Evolutionary conservation across 768 basidiomycete genomes (phyloP), one percentile per base, ranked within the genome.

Genomic region (Suillus subaureus): DNA sequence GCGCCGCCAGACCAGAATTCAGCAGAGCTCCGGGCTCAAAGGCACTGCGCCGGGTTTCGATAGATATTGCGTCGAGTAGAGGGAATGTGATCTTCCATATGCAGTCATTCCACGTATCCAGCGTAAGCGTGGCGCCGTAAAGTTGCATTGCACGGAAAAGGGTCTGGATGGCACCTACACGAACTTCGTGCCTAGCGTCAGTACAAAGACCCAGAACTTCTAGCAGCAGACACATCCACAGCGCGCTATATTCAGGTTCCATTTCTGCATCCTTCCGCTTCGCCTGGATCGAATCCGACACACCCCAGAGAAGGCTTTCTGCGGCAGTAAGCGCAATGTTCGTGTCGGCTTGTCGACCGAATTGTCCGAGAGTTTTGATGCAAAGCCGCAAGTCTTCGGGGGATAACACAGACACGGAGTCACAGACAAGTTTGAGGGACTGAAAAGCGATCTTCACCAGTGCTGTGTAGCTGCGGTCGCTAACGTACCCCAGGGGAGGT

Each of bases 311-410:
- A 3, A 98, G 79, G 62, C 94, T 95, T 65, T 94, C 94, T 0
- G 96, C 94, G 0, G 94, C 94, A 1, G 97, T 97, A 63, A 99
- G 79, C 1, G 96, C 93, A 64, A 99, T 97, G 70, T 99, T 99
- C 45, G 97, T 96, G 69, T 99, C 97, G 1, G 88, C 85, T 71
- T 99, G 97, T 21, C 90, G 86, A 9, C 96, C 96, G 76, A 97
- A 99, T 63, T 91, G 89, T 6, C 94, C 94, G 0, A 99, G 82
- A 6, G 97, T 96, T 67, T 83, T 87, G 77, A 99, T 97, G 70
- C 96, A 98, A 11, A 93, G 82, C 9, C 90, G 89, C 28, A 98
- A 87, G 71, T 97, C 91, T 31, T 89, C 86, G 0, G 89, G 85
- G 0, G 92, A 90, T 21, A 99, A 85, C 2, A 87, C 85, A 1